Evolutionary conservation across 2,329 filamentous ascomycete genomes (phyloP), one percentile per base, ranked within the genome.

Genomic region (Arthrobotrys megalospora): DNA sequence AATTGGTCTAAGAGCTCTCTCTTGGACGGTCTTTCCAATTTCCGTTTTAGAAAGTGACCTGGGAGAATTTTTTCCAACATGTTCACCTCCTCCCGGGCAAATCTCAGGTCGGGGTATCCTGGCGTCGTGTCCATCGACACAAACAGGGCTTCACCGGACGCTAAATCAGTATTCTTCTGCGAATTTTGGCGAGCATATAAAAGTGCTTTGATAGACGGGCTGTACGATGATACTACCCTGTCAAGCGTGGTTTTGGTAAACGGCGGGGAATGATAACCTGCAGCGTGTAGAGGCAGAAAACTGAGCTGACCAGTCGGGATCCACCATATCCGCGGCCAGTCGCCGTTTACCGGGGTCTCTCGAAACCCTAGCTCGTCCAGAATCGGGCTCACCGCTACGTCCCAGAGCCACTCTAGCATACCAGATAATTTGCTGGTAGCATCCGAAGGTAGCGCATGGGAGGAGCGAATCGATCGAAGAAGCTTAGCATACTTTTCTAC

Each of bases 141-240:
- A 0, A 85, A 80, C 2, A 84, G 63, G 11, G 82, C 81, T n/a
- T 81, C 45, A n/a, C 62, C 34, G 14, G 79, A 28, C 34, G n/a
- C 10, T 14, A 28, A 32, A 6, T 47, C 21, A 6, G 43, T 43
- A 12, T 43, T 34, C 24, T 32, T 41, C 32, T 16, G 5, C 4
- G 48, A 43, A 16, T 62, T 75, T 53, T 70, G 81, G 10, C 80
- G 83, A 6, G 72, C 72, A n/a, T 82, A 75, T 12, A 84, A 76
- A 1, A 86, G 47, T 0, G 83, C 76, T 73, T 83, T 84, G 24
- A 85, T 63, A 1, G 85, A 85, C 0, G 82, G 80, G 19, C 71
- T 82, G 60, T 86, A 86, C 0, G 85, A 86, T 1, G 85, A 86
- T 1, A 86, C 81, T 7, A 84, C 84, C 50, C 83, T 80, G 53